A percentile compares a stretch with the other conserved stretches of the same genome.
These are phyloP conservation scores for Rubia yunnanensis DNA, from an alignment of 257 asterid species.

Conservation along the genomic window DNA sequence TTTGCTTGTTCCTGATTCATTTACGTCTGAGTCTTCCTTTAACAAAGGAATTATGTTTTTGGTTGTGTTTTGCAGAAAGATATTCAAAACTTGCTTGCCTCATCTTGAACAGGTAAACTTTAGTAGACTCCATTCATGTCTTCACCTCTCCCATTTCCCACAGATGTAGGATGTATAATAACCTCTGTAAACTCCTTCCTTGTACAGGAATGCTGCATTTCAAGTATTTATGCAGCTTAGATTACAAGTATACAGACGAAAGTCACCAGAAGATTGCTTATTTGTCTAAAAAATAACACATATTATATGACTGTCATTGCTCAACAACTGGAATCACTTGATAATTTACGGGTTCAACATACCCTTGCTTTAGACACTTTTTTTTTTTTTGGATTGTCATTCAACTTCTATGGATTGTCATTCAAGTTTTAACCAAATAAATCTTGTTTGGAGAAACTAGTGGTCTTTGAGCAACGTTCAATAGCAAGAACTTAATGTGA, in stretches of 20 bases:
- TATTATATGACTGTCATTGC: too few relatives aligned
- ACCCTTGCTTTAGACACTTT: not conserved
- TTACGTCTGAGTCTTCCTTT: constrained; percentile 1
- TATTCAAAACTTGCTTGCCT: constrained; percentile 37
- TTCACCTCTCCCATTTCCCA: not conserved
- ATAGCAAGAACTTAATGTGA: too few relatives aligned
- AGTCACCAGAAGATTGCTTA: not conserved
- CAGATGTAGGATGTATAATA: not conserved
- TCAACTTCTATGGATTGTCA: too few relatives aligned
- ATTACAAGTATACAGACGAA: not conserved
- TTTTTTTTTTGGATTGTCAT: not conserved
- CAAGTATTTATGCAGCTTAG: not conserved
- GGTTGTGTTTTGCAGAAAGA: constrained; percentile 43
- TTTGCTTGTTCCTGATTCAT: not conserved
- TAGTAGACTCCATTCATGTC: not conserved
- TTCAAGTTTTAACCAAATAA: too few relatives aligned
- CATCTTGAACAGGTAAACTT: constrained; percentile 36
- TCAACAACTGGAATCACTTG: not conserved
- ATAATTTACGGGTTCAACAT: not conserved
- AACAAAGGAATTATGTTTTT: not conserved
- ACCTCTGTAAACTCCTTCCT: not conserved
- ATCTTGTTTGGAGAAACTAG: too few relatives aligned
- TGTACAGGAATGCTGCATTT: not conserved
- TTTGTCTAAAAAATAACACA: not conserved
- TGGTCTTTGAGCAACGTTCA: too few relatives aligned